Base-by-base conservation (phyloP, 2,329 filamentous ascomycete species). In the Exophiala bonariae region DNA sequence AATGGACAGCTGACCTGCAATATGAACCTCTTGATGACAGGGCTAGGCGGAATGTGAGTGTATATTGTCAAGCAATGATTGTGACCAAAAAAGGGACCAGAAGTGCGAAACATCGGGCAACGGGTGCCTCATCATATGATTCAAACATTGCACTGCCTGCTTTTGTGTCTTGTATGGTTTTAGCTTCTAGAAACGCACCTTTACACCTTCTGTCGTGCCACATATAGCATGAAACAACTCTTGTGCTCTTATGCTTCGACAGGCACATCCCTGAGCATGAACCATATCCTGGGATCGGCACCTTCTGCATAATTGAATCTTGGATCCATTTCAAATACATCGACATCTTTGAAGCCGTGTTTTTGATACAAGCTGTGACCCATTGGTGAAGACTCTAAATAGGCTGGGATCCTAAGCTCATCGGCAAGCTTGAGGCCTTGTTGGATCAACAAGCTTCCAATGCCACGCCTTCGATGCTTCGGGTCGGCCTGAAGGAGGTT, bases 371-470 rank as follows among this genome's bases (percentile, higher is more conserved):
- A 60, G 6, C 61, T 61, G 30, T 67, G 61, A 0, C 70, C 72
- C 3, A 65, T 63, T 3, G 63, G 67, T 0, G 72, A 74, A 2
- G 72, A 70, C 58, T 78, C 74, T 32, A 77, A 66, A 60, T 77
- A 77, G 3, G 75, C 61, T 3, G 73, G 73, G 22, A 76, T 49
- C 11, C 58, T 58, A 16, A 65, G 58, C 13, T 65, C 55, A 44
- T 71, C 63, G 44, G 67, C 63, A 19, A 55, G 30, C 18, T 56
- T 47, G 17, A 50, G 33, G 3, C 70, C 71, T 60, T 67, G 73
- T 51, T 73, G 60, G 47, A 72, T 68, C 35, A 76, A 59, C 17
- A 68, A 56, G 2, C 65, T 64, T 11, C 71, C 74, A 4, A 70
- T 66, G 17, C 71, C 70, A 47, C 63, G 68, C 22, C 72, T 66